Evolutionary conservation across 306 rosid genomes (phyloP), one percentile per base, ranked within the genome.

Genomic region (Pueraria montana): DNA sequence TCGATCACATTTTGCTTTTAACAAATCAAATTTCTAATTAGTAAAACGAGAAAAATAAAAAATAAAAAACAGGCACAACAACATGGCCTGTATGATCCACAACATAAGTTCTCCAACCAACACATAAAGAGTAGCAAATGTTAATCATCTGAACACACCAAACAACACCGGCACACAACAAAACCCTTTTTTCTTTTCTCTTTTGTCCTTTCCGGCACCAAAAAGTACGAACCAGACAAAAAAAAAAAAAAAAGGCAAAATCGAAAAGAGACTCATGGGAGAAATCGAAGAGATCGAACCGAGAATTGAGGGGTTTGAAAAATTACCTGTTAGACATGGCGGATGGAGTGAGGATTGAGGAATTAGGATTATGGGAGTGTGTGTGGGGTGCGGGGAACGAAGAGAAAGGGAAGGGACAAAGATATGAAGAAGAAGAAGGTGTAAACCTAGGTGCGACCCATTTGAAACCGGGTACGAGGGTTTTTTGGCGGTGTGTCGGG

Each of bases 281-380:
- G 24, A 18, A 36, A 53, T 8, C 4, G 36, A 64, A 24, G 64
- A 26, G 74, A 84, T 78, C 55, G 48, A 66, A 11, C 14, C 9
- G 30, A 18, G 18, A 62, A 36, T 42, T 0, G 48, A 55, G 32
- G 48, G 61, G 32, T 27, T 34, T n/a, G 23, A 12, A 59, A 21
- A 23, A 50, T 69, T 34, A 91, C 98, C 98, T 89, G 77, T 80
- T 80, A 75, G 97, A 88, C 97, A 94, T 94, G 84, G 85, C 79
- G 85, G 13, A 36, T 8, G 26, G 38, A 23, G 74, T 18, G 74
- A 74, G 80, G 71, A 50, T 64, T 62, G 11, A 23, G 45, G 52
- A 11, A 48, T 10, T 38, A 5, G 52, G 32, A 20, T 18, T 9
- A 5, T 3, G 67, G 67, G 1, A 62, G 27, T 24, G n/a, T n/a